Evolutionary conservation across 176 grass and related monocot species (phyloP), one percentile per base, ranked within the genome.

Genomic region (Oryza glumipatula): DNA sequence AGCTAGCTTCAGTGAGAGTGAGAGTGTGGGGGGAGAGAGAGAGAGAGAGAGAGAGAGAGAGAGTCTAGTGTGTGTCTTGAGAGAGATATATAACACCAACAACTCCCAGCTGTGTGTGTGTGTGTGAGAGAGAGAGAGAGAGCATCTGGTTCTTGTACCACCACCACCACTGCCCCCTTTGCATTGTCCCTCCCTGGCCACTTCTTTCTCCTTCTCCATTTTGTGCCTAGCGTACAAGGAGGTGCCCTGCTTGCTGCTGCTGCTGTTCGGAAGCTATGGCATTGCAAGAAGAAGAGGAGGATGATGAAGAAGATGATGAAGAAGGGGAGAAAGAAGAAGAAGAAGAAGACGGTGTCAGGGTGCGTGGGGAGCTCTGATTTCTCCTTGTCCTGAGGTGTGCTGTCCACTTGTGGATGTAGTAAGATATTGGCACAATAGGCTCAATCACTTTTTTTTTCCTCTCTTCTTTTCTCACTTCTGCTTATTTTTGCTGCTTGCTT

Each of bases 371-470:
- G 76, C 74, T 93, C 14, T 46, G 35, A 74, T 85, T 48, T 71
- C 79, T 80, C 67, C 85, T 46, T 74, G 70, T 49, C 82, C 58
- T 79, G 74, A 86, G 83, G 83, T 54, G 82, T 60, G 87, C 72
- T 90, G 85, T 77, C 79, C 76, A 78, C 60, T 86, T 65, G 85
- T 49, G 79, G 85, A 82, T 86, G 90, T 78, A 88, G 86, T 89
- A 82, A 88, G 92, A 94, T 94, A 86, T 94, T 94, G 92, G 92
- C 88, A 88, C 75, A 84, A 88, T 86, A 91, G 92, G 92, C 92
- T 94, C 92, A 94, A 94, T 94, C 92, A 91, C 86, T 70, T 85
- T 81, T 81, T 19, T 48, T 24, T 48, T 24, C 4, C 13, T 54
- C 16, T 6, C 21, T 11, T 13, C 36, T 11, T 15, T 36, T 36